Percentiles rank a stretch among this genome's conserved stretches.
These are phyloP conservation scores for Globisporangium okanoganense DNA, from an alignment of 352 stramenopile genomes.

Conservation along the genomic window DNA sequence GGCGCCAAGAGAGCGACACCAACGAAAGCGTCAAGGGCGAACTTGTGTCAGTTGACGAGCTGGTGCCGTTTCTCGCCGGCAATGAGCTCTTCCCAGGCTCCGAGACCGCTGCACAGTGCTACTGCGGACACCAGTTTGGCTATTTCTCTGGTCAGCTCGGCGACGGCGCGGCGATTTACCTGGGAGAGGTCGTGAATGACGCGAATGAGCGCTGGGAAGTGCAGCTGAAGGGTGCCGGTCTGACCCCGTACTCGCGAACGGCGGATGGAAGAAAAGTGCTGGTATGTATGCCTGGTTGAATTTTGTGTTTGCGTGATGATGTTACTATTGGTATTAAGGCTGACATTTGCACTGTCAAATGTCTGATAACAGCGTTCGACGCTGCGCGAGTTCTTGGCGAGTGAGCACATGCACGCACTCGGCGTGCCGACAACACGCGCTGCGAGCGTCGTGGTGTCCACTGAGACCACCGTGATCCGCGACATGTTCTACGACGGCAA, in stretches of 20 bases:
- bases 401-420: slow-evolving; percentile 94
- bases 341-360: neutral
- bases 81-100: slow-evolving; percentile 75
- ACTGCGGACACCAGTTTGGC: slow-evolving; percentile 91
- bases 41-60: slow-evolving; percentile 30
- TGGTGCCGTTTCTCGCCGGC: slow-evolving; percentile 59
- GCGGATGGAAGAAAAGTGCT: slow-evolving; percentile 92
- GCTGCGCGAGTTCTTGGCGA: slow-evolving; percentile 96
- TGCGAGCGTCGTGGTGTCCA: slow-evolving; percentile 69
- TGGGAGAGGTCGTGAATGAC: slow-evolving; percentile 75
- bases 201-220: slow-evolving; percentile 85
- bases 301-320: slow-evolving; percentile 2
- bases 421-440: slow-evolving; percentile 93
- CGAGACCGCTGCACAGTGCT: slow-evolving; percentile 84
- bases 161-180: slow-evolving; percentile 87
- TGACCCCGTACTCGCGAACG: slow-evolving; percentile 93
- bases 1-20: neutral
- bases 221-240: slow-evolving; percentile 95
- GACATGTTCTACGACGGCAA: slow-evolving; percentile 88
- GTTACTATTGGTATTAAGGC: neutral
- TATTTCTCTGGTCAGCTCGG: slow-evolving; percentile 91
- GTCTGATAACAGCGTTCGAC: slow-evolving; percentile 76
- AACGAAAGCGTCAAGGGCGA: slow-evolving; percentile 13
- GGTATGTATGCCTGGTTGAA: slow-evolving; percentile 2
- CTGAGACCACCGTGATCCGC: slow-evolving; percentile 61